Base-by-base conservation (phyloP, 179 eudicot genomes). In the Beta lomatogona region DNA sequence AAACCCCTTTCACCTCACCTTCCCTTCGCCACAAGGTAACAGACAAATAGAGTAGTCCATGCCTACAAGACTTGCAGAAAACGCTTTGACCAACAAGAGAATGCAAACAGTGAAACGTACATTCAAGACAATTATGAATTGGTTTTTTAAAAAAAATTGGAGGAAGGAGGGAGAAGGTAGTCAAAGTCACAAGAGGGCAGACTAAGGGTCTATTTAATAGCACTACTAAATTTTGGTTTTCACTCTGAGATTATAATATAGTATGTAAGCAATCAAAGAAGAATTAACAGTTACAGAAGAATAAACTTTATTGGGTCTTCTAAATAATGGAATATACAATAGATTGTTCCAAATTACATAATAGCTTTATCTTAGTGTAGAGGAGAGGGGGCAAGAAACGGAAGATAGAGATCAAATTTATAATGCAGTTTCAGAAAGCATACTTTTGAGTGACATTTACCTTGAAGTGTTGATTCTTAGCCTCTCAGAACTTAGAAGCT, bases 401-500 rank as follows among this genome's bases (percentile, higher is more conserved):
- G 22, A 77, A 63, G n/a, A 5, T 57, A 5, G 2, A 69, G 18
- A 14, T 41, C 4, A 70, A 2, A 8, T 0, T 10, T n/a, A 5
- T 44, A 54, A 36, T 58, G 48, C 19, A 21, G 59, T 36, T 60
- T 16, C 16, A 13, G 36, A 46, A 80, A 73, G 53, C 52, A 44
- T 22, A 25, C 4, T 76, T 72, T 3, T 48, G 41, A n/a, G 41
- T 22, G 64, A 63, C 46, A 71, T 82, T 21, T 84, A 95, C 98
- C 93, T 91, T 82, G 98, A 93, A 71, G 95, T 95, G 86, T 80
- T 95, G 87, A 95, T 95, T 83, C 98, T 88, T 80, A 95, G 79
- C 82, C 80, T 88, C 82, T 83, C 90, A 85, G 95, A 93, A 85
- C 97, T 93, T 78, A 95, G 88, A 77, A 95, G 97, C 88, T 95